Evolutionary conservation across 1,139 yeast species (phyloP).

Genomic region (Protomyces lactucae-debilis): DNA sequence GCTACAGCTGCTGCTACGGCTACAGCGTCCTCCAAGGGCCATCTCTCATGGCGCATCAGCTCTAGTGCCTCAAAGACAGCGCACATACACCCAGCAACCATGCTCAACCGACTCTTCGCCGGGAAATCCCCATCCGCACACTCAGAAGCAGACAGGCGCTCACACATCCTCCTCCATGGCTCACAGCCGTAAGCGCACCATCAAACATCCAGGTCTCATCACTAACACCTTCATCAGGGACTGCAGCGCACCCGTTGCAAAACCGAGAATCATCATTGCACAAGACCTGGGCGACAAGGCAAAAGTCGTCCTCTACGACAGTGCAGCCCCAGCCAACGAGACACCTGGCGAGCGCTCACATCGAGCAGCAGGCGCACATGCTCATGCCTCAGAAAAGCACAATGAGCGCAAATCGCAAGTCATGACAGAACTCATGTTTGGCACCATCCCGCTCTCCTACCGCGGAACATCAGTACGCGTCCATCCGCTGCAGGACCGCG

Average conservation of each 20-base stretch:
- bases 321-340: background rate
- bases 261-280: conserved; percentile 12
- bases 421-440: conserved; percentile 31
- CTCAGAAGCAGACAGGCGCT: conserved; percentile 15
- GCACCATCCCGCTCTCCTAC: conserved; percentile 29
- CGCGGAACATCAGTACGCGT: conserved; percentile 27
- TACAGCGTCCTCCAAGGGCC: no score
- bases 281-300: conserved; percentile 25
- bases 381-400: background rate
- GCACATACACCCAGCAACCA: background rate
- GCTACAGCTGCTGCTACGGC: no score
- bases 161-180: conserved; percentile 21
- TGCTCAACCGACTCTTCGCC: conserved; percentile 19
- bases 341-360: background rate
- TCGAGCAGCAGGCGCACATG: background rate
- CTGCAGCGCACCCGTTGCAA: background rate
- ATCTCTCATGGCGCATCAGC: background rate
- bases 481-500: conserved; percentile 19
- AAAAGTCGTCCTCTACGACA: conserved; percentile 24
- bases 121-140: background rate
- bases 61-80: background rate
- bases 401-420: conserved; percentile 4
- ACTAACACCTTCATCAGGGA: background rate
- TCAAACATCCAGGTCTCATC: background rate
- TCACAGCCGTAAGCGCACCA: background rate